Percentiles rank a stretch among this genome's conserved stretches.
Conservation (phyloP, 116 monocot species). For the Cymodocea nodosa region DNA sequence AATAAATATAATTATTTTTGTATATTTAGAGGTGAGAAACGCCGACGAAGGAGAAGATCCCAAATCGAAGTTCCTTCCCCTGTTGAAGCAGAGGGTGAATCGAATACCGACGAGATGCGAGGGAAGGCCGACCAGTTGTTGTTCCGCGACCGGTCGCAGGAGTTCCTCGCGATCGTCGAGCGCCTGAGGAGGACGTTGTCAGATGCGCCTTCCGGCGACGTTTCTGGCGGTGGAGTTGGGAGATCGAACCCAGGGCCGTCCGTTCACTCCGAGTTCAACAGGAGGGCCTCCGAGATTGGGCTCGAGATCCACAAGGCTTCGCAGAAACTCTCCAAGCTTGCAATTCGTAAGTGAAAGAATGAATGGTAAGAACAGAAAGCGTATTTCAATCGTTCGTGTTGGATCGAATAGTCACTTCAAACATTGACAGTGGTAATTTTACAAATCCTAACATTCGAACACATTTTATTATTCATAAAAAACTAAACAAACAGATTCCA, state of each 20-base stretch:
- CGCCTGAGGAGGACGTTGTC: conserved; percentile 40
- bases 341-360: conserved; percentile 40
- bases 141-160: conserved; percentile 81
- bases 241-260: conserved; percentile 35
- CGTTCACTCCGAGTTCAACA: conserved; percentile 70
- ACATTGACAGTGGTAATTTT: no score
- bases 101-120: conserved; percentile 9
- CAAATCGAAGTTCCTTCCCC: no score
- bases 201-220: conserved; percentile 7
- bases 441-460: no score
- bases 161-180: conserved; percentile 62
- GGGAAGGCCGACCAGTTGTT: conserved; percentile 34
- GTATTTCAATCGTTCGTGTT: no score
- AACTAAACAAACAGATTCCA: no score
- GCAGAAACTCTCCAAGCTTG: conserved; percentile 73
- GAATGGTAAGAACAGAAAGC: no score
- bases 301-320: conserved; percentile 90
- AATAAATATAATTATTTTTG: no score
- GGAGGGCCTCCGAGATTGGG: conserved; percentile 76
- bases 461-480: no score
- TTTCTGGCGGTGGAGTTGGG: conserved; percentile 1
- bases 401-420: no score
- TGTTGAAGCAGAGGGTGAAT: no score
- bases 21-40: no score
- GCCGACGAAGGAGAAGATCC: no score